phyloP scores from a whole-genome alignment of 495 filamentous ascomycete species.

The Darksidea phi region DNA sequence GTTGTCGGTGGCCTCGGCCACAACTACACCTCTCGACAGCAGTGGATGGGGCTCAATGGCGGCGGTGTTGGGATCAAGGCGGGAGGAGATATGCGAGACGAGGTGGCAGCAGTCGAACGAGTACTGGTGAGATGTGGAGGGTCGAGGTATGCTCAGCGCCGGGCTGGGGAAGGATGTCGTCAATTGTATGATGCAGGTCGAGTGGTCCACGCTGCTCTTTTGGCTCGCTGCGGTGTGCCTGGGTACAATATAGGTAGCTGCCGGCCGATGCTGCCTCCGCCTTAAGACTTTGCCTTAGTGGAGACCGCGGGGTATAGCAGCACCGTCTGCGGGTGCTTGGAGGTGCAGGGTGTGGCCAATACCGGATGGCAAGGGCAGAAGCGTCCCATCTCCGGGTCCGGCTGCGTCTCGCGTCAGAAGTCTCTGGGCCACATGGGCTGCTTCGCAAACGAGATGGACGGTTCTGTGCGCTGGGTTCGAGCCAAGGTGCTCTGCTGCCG shows the following conservation, averaged over 20 bases:
- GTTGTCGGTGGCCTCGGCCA: constrained; percentile 28
- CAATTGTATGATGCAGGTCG: constrained; percentile 27
- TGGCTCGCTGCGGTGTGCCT: constrained; percentile 30
- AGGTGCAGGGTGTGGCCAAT: constrained; percentile 32
- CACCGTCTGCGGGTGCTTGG: constrained; percentile 22
- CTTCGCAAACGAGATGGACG: constrained; percentile 32
- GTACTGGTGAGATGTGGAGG: not conserved
- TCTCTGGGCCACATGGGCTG: constrained; percentile 25
- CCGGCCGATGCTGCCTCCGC: constrained; percentile 28
- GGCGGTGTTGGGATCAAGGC: not conserved
- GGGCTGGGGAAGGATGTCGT: constrained; percentile 28
- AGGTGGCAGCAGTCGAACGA: constrained; percentile 2
- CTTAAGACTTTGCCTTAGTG: constrained; percentile 16
- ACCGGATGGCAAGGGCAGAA: constrained; percentile 25
- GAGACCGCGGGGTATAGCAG: constrained; percentile 34
- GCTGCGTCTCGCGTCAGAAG: constrained; percentile 33
- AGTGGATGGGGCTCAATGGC: constrained; percentile 20
- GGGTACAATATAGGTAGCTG: constrained; percentile 36
- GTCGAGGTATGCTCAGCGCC: constrained; percentile 19
- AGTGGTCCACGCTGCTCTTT: constrained; percentile 14
- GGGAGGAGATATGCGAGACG: not conserved
- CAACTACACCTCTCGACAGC: constrained; percentile 16
- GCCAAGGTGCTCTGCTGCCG: not conserved
- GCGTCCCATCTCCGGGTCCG: constrained; percentile 29
- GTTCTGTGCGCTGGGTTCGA: constrained; percentile 4